Base-by-base conservation (phyloP, 75 land plant species). In the Pinus albicaulis region DNA sequence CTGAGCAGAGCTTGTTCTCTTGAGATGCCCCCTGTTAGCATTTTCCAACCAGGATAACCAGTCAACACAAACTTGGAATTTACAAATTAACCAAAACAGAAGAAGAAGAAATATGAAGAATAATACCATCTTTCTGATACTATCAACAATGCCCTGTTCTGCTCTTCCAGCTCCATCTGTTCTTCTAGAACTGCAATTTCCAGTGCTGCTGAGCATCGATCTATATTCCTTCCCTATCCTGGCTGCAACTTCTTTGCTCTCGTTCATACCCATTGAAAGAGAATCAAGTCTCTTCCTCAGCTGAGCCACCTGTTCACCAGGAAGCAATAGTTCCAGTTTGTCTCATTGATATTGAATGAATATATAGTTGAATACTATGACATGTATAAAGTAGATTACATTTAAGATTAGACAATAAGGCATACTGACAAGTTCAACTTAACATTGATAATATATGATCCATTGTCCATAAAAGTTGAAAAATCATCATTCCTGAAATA, bases 1-100 rank as follows among this genome's bases (percentile, higher is more conserved):
- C 88, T n/a, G 76, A 63, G 72, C 87, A 81, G n/a, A 66, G 44
- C 71, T 38, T 38, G 44, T 66, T 66, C 17, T 66, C 71, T 7
- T 66, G 22, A 66, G n/a, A 17, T 36, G 22, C 66, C 5, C 34
- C 66, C 66, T 63, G 66, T 36, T 28, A 31, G 28, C 20, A 66
- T 44, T 3, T 0, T 38, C 71, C 71, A 36, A 66, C 41, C 17
- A 66, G 8, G 44, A 66, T 7, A 66, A 41, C 36, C 22, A 66
- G 48, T 66, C 71, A 66, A 20, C 31, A 44, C 44, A n/a, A 63
- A 31, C 36, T 36, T 19, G 19, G 17, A 66, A 36, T 65, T 3
- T 7, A 2, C 20, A 66, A 66, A n/a, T 20, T 36, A 3, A 66
- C 36, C 3, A 19, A 38, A 3, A 5, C 3, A 34, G 15, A 62